Conservation (phyloP, 2,329 filamentous ascomycete species). For the Fonsecaea pugnacius region DNA sequence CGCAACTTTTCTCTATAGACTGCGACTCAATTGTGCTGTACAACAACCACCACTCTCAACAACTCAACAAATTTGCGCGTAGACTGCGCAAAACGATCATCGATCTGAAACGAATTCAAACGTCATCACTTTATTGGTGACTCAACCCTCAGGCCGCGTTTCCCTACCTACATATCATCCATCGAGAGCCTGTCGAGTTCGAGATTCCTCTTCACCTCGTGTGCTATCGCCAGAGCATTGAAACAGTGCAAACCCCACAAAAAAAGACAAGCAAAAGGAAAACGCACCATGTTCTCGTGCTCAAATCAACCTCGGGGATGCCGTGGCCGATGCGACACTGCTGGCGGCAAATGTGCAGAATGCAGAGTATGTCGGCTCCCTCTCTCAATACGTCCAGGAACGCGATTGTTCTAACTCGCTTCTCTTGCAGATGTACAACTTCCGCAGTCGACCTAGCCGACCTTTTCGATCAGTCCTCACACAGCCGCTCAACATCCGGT, state of each 20-base stretch:
- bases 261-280: constrained; percentile 1
- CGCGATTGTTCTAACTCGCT: constrained; percentile 22
- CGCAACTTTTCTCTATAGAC: background rate
- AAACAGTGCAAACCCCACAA: background rate
- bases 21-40: background rate
- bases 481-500: constrained; percentile 46
- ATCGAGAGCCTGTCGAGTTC: background rate
- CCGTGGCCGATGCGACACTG: constrained; percentile 51
- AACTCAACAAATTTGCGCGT: background rate
- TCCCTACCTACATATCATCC: background rate
- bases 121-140: background rate
- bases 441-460: constrained; percentile 42
- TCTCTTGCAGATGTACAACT: constrained; percentile 34
- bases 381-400: background rate
- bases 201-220: background rate
- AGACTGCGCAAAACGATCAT: background rate
- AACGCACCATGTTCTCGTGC: constrained; percentile 52
- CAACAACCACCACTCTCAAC: background rate
- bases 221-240: background rate
- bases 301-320: constrained; percentile 54
- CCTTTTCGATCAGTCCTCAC: constrained; percentile 49
- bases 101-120: constrained; percentile 5
- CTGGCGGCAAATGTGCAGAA: constrained; percentile 50
- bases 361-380: constrained; percentile 47
- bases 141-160: background rate